Evolutionary conservation across 2,329 filamentous ascomycete species (phyloP), one percentile per base, ranked within the genome.

Genomic region (Zalaria sp.): DNA sequence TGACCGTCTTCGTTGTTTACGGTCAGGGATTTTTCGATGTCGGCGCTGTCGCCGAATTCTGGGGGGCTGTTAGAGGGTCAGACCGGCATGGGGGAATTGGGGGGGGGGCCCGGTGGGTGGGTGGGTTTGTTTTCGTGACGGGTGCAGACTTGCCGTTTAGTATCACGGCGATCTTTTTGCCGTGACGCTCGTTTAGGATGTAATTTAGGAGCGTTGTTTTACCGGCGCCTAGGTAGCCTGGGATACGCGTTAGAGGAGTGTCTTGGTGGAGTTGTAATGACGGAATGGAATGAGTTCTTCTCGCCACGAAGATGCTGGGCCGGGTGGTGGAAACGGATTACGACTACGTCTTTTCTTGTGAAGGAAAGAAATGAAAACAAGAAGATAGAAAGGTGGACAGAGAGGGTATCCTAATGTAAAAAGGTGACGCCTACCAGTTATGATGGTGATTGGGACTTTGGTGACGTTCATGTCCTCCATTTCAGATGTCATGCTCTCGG

Each of bases 111-210:
- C n/a, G n/a, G n/a, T n/a, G n/a, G n/a, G n/a, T 37, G 26, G 46
- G 43, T 41, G 36, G 18, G 18, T 18, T 18, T 18, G 18, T 18
- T 18, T 18, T 18, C 18, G 18, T 18, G 18, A 18, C 18, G 18
- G 18, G 18, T 2, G 18, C 18, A 2, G 18, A 70, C 59, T 57
- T 55, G 64, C 85, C 87, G 61, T 98, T 98, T 67, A 98, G 76
- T 43, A 98, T 96, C 9, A 98, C 91, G 7, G 91, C 91, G 59
- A 98, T 91, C 56, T 87, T 94, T 71, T 96, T 96, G 60, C 89
- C 89, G 71, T 98, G 91, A 46, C 89, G 81, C 44, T 88, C 87
- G 27, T 83, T 93, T 40, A 98, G 69, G 47, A 98, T 96, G 60
- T 96, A 94, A 60, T 98, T 96, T 44, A 98, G 69, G 27, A 96